phyloP scores from a whole-genome alignment of 2,329 filamentous ascomycete genomes.

The Endocalyx cinctus region DNA sequence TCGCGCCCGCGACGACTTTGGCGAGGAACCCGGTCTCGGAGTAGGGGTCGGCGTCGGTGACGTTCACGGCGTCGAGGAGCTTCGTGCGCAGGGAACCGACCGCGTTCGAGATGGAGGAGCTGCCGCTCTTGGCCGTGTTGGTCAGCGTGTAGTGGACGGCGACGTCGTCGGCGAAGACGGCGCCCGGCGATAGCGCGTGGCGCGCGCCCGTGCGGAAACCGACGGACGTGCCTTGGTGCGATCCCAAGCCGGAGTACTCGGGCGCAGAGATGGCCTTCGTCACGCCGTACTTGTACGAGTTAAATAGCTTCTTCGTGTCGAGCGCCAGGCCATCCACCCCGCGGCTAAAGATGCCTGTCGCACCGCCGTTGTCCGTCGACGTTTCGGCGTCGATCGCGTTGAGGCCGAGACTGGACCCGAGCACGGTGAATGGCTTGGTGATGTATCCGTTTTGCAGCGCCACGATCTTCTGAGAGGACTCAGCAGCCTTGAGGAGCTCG shows the following conservation, averaged over 20 bases:
- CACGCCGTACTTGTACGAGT: conserved; percentile 51
- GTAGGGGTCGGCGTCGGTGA: conserved; percentile 35
- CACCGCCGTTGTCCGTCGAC: conserved; percentile 47
- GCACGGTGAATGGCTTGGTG: conserved; percentile 55
- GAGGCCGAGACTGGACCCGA: conserved; percentile 57
- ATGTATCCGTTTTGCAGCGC: conserved; percentile 55
- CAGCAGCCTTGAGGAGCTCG: conserved; percentile 35
- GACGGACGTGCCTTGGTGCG: conserved; percentile 53
- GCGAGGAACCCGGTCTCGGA: conserved; percentile 47
- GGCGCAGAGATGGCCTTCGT: conserved; percentile 57
- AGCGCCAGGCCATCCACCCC: conserved; percentile 53
- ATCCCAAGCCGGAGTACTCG: conserved; percentile 33
- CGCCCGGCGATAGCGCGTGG: conserved; percentile 41
- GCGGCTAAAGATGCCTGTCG: conserved; percentile 46
- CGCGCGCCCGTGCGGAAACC: conserved; percentile 51
- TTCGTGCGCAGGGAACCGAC: conserved; percentile 49
- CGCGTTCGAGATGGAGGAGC: conserved; percentile 47
- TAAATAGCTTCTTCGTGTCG: conserved; percentile 51
- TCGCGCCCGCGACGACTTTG: conserved; percentile 48
- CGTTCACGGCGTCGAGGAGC: conserved; percentile 46
- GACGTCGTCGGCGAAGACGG: conserved; percentile 50
- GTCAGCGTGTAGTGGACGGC: conserved; percentile 57
- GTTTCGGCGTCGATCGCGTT: conserved; percentile 58
- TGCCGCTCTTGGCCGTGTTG: conserved; percentile 37
- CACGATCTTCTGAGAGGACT: conserved; percentile 34